phyloP scores from a whole-genome alignment of 2,329 filamentous ascomycete species.

The Fusarium burgessii region DNA sequence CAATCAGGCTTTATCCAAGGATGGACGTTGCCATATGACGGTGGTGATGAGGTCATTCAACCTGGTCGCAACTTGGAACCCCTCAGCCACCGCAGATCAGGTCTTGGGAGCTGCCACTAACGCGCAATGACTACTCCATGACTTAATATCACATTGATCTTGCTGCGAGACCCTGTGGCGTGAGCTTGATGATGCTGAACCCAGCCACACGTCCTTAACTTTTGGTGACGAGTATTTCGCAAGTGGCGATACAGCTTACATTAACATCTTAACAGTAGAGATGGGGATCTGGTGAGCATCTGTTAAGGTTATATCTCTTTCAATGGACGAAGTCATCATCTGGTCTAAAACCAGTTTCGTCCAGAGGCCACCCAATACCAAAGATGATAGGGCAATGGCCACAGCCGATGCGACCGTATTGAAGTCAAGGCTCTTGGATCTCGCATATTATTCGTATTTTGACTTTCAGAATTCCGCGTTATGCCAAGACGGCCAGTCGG shows the following conservation, averaged over 20 bases:
- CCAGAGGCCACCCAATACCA: not conserved
- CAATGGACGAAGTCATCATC: not conserved
- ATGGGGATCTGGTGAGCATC: accelerated
- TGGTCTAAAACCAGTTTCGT: not conserved
- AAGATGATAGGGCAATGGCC: not conserved
- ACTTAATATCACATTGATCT: slow-evolving; percentile 15
- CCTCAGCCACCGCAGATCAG: slow-evolving; percentile 27
- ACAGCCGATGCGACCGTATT: not conserved
- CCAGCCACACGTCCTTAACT: slow-evolving; percentile 7
- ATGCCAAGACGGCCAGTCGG: not conserved
- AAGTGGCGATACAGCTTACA: not conserved
- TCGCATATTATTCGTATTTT: slow-evolving; percentile 1
- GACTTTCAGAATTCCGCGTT: too few species aligned
- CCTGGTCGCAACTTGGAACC: slow-evolving; percentile 23
- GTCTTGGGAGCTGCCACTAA: slow-evolving; percentile 26
- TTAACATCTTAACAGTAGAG: not conserved
- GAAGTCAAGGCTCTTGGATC: not conserved
- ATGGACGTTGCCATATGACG: slow-evolving; percentile 23
- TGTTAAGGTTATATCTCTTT: not conserved
- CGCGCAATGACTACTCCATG: slow-evolving; percentile 34
- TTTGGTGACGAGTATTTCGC: slow-evolving; percentile 3
- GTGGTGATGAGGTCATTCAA: slow-evolving; percentile 31
- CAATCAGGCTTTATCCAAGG: slow-evolving; percentile 28
- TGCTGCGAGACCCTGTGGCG: slow-evolving; percentile 9
- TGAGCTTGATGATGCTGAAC: not conserved